Base-by-base conservation (phyloP, 768 basidiomycete genomes). In the Sarcodon aspratus region DNA sequence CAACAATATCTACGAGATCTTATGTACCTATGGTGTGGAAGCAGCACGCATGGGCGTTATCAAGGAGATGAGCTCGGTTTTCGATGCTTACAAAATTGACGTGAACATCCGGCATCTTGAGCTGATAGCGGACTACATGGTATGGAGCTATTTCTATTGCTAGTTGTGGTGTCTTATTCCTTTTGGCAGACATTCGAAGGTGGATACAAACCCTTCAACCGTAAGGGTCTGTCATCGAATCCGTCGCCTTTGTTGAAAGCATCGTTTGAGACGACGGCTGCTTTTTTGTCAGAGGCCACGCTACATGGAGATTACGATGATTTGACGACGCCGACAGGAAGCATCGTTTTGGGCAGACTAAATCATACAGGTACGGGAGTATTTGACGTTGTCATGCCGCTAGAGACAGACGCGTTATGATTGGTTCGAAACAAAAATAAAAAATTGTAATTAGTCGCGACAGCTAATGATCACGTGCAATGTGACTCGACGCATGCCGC, bases 61-160 rank as follows among this genome's bases (percentile, higher is more conserved):
- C 55, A 78, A 76, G 46, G 96, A 99, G 66, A 86, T 99, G 68
- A 76, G 84, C 45, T 81, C 80, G 15, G 91, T 99, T 38, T 99
- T 99, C 65, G 82, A 79, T 6, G 91, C 84, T 3, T 99, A 99
- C 71, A 94, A 83, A 60, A 99, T 99, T 58, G 87, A 88, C 51
- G 95, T 99, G 50, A 85, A 98, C 66, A 77, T 78, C 54, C 80
- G 96, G 44, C 96, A 99, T 70, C 72, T 98, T 44, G 92, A 95
- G 58, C 73, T 99, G 54, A 96, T 99, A 63, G 96, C 96, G 11
- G 96, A 99, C 65, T 99, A 98, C 64, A 99, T 99, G 96, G 95
- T 95, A 59, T 56, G 84, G 60, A 36, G 11, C 33, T 46, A 50
- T 46, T 21, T 32, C 36, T 36, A 18, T 36, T 9, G 2, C 10